Evolutionary conservation across 305 asterid species (phyloP), one percentile per base, ranked within the genome.

Genomic region (Fraxinus ornus): DNA sequence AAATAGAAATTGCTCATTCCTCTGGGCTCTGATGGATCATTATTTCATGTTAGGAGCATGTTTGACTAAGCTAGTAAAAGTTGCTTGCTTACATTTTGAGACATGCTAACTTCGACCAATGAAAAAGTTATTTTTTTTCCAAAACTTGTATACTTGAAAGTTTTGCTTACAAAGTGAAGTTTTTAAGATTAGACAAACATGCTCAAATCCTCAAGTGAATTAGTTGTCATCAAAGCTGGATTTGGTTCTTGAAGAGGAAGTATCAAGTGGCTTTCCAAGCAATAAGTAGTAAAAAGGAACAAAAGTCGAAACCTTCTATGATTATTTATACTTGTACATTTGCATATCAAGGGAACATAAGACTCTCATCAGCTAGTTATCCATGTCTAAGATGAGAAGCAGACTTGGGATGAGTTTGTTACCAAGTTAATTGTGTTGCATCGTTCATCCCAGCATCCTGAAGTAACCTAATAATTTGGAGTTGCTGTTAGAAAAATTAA

Each of bases 361-460:
- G 24, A 74, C 60, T 26, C 41, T 28, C n/a, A 10, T 10, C n/a
- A 9, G 74, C 19, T 13, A 21, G 78, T 57, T 19, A 41, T 78
- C 12, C 21, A 77, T 57, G 26, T 49, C 33, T 24, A 19, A 36
- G 33, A 37, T 5, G 64, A 47, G n/a, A 37, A 73, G 47, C 55
- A 36, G 78, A 85, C 52, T 68, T 2, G 26, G 81, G 19, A 80
- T 35, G 32, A 33, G 75, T 80, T 44, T 21, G 76, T 81, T 87
- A 95, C 99, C 99, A 95, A 80, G 97, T 94, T 83, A 88, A 80
- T 78, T 93, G 99, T 17, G 97, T 93, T 15, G 91, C 89, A 86
- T 94, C 99, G 66, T 36, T 88, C 99, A 95, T 92, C 76, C 97
- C 92, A 76, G 97, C 97, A 88, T 95, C 98, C 85, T 91, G 97